phyloP scores from a whole-genome alignment of 768 basidiomycete genomes.

The Jaapia argillacea region DNA sequence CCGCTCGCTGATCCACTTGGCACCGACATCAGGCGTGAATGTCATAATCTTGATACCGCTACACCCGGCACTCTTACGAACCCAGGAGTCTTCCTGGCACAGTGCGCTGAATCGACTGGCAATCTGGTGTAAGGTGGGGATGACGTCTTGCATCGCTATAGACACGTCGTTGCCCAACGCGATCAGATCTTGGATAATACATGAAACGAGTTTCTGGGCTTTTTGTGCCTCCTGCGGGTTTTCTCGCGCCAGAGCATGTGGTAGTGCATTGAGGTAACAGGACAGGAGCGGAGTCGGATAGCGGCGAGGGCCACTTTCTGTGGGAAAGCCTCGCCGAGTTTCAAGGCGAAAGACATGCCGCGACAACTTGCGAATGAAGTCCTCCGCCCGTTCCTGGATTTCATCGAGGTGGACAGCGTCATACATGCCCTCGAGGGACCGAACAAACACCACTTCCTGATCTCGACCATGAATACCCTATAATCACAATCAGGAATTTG shows the following conservation, averaged over 20 bases:
- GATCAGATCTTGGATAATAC: conserved; percentile 61
- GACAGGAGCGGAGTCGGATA: conserved; percentile 49
- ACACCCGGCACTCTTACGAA: conserved; percentile 82
- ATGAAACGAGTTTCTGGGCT: conserved; percentile 48
- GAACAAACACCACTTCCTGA: conserved; percentile 62
- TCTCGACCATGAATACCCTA: conserved; percentile 69
- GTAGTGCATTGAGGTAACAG: conserved; percentile 74
- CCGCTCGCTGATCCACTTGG: conserved; percentile 75
- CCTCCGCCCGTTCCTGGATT: conserved; percentile 55
- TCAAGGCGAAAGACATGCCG: conserved; percentile 68
- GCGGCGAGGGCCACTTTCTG: conserved; percentile 41
- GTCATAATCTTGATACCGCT: conserved; percentile 78
- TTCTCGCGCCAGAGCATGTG: conserved; percentile 64
- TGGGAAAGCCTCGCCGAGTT: conserved; percentile 46
- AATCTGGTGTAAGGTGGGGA: conserved; percentile 69
- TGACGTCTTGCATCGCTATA: conserved; percentile 42
- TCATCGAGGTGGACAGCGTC: conserved; percentile 67
- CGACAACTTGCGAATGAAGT: conserved; percentile 61
- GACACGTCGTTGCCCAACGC: conserved; percentile 36
- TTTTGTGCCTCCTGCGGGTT: conserved; percentile 48
- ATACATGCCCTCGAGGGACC: conserved; percentile 66
- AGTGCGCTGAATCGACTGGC: conserved; percentile 75
- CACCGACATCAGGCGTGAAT: conserved; percentile 55
- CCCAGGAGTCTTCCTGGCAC: conserved; percentile 89
- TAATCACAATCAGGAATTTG: neutral